These are phyloP conservation scores for Dacryopinax primogenitus DNA, from an alignment of 768 basidiomycete species.

Conservation along the genomic window DNA sequence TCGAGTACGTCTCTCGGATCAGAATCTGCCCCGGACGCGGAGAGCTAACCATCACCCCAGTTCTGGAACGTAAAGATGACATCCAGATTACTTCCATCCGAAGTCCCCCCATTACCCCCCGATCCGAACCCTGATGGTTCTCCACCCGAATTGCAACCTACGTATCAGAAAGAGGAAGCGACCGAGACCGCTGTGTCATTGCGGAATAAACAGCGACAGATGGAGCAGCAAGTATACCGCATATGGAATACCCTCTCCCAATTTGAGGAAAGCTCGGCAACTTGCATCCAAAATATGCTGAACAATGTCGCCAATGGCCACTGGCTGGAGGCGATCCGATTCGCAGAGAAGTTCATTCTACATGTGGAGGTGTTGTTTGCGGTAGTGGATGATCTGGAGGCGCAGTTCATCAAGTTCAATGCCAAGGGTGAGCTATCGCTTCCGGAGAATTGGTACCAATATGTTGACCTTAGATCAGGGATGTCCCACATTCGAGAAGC, in stretches of 20 bases:
- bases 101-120: slow-evolving; percentile 19
- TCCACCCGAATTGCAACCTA: slow-evolving; percentile 27
- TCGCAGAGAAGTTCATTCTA: slow-evolving; percentile 97
- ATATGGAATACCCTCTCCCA: slow-evolving; percentile 98
- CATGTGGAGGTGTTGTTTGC: slow-evolving; percentile 97
- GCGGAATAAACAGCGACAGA: slow-evolving; percentile 78
- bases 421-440: slow-evolving; percentile 58
- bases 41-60: slow-evolving; percentile 30
- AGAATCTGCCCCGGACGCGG: not conserved
- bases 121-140: slow-evolving; percentile 6
- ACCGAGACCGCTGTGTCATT: slow-evolving; percentile 64
- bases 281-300: slow-evolving; percentile 98
- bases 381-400: slow-evolving; percentile 91
- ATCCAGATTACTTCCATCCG: slow-evolving; percentile 27
- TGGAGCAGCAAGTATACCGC: slow-evolving; percentile 96
- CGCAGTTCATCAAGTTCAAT: slow-evolving; percentile 61
- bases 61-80: slow-evolving; percentile 92
- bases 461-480: slow-evolving; percentile 35
- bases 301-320: slow-evolving; percentile 93
- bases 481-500: slow-evolving; percentile 98
- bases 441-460: too few species aligned
- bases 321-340: slow-evolving; percentile 90
- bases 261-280: slow-evolving; percentile 98
- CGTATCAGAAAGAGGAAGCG: slow-evolving; percentile 64
- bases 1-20: slow-evolving; percentile 47